phyloP scores from a whole-genome alignment of 345 rosid genomes.

The Melaleuca quinquenervia region DNA sequence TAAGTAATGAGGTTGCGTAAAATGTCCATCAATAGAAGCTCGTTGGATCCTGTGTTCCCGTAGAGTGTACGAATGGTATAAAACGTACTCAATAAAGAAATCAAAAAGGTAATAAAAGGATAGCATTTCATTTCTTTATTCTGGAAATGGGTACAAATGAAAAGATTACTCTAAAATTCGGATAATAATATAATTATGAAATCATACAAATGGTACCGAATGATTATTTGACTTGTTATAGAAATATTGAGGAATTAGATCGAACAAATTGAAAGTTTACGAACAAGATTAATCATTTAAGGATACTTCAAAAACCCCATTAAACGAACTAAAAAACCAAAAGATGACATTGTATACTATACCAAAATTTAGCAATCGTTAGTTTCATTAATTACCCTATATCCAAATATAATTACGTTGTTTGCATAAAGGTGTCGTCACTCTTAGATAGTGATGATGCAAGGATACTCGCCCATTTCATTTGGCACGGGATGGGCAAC shows the following conservation, averaged over 20 bases:
- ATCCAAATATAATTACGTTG: too few relatives aligned
- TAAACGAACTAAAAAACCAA: neutral
- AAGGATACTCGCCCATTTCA: neutral
- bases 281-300: neutral
- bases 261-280: neutral
- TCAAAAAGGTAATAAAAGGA: neutral
- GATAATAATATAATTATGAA: neutral
- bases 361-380: neutral
- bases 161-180: neutral
- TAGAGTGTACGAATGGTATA: neutral
- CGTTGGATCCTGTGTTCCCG: neutral
- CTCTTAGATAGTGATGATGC: rapidly evolving
- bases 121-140: too few relatives aligned
- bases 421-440: neutral
- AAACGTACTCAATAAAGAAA: neutral
- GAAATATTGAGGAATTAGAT: neutral
- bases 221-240: neutral
- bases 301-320: neutral
- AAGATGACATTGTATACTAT: neutral
- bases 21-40: neutral
- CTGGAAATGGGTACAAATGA: neutral
- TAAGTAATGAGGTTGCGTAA: neutral
- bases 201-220: neutral
- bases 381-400: neutral
- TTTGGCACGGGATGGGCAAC: neutral